Percentiles rank a stretch among this genome's conserved stretches.
Evolutionary conservation across 1,284 basidiomycete genomes (phyloP).

Genomic region (Ceratobasidium sp.): DNA sequence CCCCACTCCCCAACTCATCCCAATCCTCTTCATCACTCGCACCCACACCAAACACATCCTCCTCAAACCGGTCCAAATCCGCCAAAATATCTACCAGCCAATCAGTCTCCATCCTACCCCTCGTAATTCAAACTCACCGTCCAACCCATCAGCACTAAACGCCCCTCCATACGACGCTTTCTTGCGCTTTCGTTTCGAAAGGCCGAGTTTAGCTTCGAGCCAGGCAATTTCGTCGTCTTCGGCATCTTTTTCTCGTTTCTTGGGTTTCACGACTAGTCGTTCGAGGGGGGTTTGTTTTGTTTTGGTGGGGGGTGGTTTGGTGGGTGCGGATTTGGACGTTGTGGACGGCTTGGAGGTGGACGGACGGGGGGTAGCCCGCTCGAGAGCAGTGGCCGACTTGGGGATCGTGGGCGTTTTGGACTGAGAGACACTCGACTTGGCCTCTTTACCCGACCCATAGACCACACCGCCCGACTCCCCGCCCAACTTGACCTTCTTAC

Average conservation of each 20-base stretch:
- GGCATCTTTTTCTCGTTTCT: constrained; percentile 57
- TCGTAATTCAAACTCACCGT: constrained; percentile 57
- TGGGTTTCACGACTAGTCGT: constrained; percentile 34
- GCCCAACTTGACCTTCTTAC: too few relatives aligned
- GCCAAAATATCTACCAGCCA: constrained; percentile 43
- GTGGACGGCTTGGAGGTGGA: too few relatives aligned
- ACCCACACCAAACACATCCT: constrained; percentile 47
- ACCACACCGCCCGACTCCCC: too few relatives aligned
- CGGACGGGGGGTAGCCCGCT: too few relatives aligned
- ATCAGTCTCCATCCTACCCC: background rate
- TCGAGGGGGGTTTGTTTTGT: background rate
- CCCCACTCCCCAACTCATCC: constrained; percentile 43
- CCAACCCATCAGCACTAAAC: constrained; percentile 57
- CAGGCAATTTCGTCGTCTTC: constrained; percentile 81
- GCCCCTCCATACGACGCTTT: constrained; percentile 47
- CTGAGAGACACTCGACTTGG: too few relatives aligned
- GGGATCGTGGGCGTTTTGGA: too few relatives aligned
- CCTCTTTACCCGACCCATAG: too few relatives aligned
- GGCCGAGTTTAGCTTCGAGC: constrained; percentile 72
- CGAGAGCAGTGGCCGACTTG: too few relatives aligned
- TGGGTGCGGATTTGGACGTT: background rate
- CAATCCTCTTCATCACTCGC: constrained; percentile 40
- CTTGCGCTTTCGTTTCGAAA: constrained; percentile 54
- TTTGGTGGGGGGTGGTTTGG: background rate
- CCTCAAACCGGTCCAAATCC: constrained; percentile 50